phyloP scores from a whole-genome alignment of 2,329 filamentous ascomycete genomes.

The Aspergillus proliferans region DNA sequence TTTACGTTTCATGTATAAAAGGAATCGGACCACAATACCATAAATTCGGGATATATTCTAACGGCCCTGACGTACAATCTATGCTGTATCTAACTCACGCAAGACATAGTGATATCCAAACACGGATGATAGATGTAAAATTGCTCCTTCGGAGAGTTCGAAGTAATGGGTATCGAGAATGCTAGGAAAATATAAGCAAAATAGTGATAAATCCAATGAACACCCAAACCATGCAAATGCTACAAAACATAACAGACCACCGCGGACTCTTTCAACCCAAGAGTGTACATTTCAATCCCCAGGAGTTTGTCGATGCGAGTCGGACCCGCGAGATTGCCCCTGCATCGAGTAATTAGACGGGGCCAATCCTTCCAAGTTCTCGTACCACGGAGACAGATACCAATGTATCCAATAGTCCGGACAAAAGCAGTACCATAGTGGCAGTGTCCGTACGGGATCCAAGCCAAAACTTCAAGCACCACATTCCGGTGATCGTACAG shows the following conservation, averaged over 20 bases:
- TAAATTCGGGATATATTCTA: neutral
- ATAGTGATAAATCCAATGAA: too few relatives aligned
- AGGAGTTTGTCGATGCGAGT: slow-evolving; percentile 82
- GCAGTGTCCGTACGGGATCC: slow-evolving; percentile 85
- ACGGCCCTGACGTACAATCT: too few relatives aligned
- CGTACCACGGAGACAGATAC: slow-evolving; percentile 95
- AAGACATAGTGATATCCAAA: too few relatives aligned
- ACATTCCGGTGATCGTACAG: slow-evolving; percentile 82
- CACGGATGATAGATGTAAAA: too few relatives aligned
- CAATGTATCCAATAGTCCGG: slow-evolving; percentile 86
- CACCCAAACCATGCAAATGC: slow-evolving; percentile 61
- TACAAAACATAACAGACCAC: slow-evolving; percentile 94
- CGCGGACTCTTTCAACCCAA: slow-evolving; percentile 80
- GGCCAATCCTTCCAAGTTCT: slow-evolving; percentile 82
- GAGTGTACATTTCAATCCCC: slow-evolving; percentile 86
- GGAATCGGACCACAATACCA: slow-evolving; percentile 2
- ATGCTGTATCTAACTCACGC: too few relatives aligned
- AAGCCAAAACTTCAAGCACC: slow-evolving; percentile 78
- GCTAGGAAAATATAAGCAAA: too few relatives aligned
- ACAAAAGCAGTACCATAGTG: slow-evolving; percentile 89
- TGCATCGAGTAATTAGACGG: slow-evolving; percentile 88
- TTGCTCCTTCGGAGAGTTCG: too few relatives aligned
- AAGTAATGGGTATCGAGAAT: too few relatives aligned
- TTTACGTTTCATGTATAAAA: slow-evolving; percentile 23
- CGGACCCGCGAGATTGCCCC: slow-evolving; percentile 78